Evolutionary conservation across 2,329 filamentous ascomycete genomes (phyloP), one percentile per base, ranked within the genome.

Genomic region (Sporothrix pseudoabietina): DNA sequence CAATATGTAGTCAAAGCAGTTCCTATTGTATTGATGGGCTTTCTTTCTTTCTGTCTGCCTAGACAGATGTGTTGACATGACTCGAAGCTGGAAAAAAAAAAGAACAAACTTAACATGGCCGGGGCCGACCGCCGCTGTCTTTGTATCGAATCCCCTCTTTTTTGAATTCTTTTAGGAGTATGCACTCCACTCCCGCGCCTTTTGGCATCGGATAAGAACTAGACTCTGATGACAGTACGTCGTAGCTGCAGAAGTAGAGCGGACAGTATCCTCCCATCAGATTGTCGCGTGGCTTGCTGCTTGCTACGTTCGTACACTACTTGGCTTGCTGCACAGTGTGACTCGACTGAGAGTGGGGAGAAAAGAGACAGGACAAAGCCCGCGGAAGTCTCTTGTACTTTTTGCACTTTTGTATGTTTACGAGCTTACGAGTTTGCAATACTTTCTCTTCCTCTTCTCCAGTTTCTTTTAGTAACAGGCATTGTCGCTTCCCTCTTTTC

Each of bases 301-400:
- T 35, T 26, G 26, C 26, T 26, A 26, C 26, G 26, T 26, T 26
- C 26, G 26, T 26, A 26, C 26, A 26, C 26, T 26, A 26, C 26
- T 26, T 39, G 12, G 19, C 59, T 44, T 22, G 30, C 59, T 63
- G 16, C 35, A 63, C 19, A 41, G 55, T 26, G 26, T 63, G 59
- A 44, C 30, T 63, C 32, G 59, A 41, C 59, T 8, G 32, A 22
- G 35, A 63, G 59, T 39, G 59, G 59, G 35, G 59, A 63, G 59
- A 39, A 32, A 41, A 63, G 32, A 63, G 14, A 49, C 35, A 35
- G 14, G 44, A 49, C 44, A 49, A 49, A 19, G 44, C 14, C 14
- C 35, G 35, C 35, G 35, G 2, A 35, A 35, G 8, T 35, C 5
- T 35, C 35, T 35, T 35, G 35, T 35, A 35, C 35, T 35, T 35